Conservation (phyloP, 169 alveolate genomes). For the Babesia ovis region DNA sequence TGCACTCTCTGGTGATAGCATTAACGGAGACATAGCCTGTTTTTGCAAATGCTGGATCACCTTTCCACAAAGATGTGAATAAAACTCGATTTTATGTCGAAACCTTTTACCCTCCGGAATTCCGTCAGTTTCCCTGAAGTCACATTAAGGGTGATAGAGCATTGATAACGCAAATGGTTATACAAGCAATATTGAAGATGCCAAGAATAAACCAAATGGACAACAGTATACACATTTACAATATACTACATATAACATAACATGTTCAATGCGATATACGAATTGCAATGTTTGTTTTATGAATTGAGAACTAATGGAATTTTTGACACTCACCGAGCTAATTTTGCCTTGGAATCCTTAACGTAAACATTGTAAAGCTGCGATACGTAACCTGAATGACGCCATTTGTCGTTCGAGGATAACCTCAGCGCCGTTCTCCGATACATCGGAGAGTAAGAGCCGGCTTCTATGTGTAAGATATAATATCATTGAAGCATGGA, state of each 20-base stretch:
- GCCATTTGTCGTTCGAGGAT: conserved; percentile 24
- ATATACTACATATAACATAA: no score
- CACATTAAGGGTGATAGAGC: no score
- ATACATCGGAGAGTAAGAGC: no score
- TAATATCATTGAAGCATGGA: no score
- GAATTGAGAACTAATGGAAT: no score
- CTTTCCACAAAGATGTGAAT: conserved; percentile 44
- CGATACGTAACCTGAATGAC: conserved; percentile 34
- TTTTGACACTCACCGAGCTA: conserved; percentile 6
- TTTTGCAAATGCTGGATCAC: conserved; percentile 38
- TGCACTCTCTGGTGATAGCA: conserved; percentile 1
- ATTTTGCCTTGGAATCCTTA: conserved; percentile 8
- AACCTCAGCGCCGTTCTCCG: conserved; percentile 6
- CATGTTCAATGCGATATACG: no score
- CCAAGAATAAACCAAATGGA: no score
- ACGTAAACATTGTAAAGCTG: conserved; percentile 24
- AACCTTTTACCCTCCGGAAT: neutral
- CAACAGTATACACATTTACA: no score
- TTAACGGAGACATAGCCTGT: conserved; percentile 1
- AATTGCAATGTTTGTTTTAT: no score
- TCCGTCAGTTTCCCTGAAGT: conserved; percentile 1
- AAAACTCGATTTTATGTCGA: conserved; percentile 14
- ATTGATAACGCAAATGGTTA: no score
- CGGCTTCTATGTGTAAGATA: no score
- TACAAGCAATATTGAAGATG: no score